Base-by-base conservation (phyloP, 2,329 filamentous ascomycete genomes). In the Penicillium sp. region DNA sequence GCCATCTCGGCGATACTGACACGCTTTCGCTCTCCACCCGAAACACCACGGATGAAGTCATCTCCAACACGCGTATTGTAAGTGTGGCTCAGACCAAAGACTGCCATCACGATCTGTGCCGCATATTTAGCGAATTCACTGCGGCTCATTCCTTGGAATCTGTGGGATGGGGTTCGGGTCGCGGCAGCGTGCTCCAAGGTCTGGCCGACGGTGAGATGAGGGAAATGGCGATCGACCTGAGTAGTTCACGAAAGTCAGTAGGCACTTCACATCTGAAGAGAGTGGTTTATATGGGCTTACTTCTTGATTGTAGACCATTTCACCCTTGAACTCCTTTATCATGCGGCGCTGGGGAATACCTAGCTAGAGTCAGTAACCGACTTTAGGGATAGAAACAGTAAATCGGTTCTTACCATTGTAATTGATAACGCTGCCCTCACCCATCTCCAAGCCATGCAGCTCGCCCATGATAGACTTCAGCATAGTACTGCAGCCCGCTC, bases 391-490 rank as follows among this genome's bases (percentile, higher is more conserved):
- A 9, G n/a, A 37, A 15, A 14, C 18, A 9, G 25, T 1, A 5
- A 42, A 41, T 1, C 0, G 5, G 14, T 2, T 20, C 53, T 56
- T 81, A 62, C 87, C 84, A 81, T 92, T 89, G 68, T 94, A 94
- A 75, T 94, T 92, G 69, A 94, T 84, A 52, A 88, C 84, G 0
- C 89, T 87, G 6, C 78, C 73, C 2, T 86, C 73, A 47, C 89
- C 88, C 22, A 93, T 79, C 57, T 82, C 83, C 66, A 93, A 86
- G 41, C 90, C 90, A 62, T 92, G 87, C 25, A 88, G 89, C 73
- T 94, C 89, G 59, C 90, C 90, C 11, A 89, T 84, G 61, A 94
- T 82, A 0, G 89, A 89, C 79, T 94, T 94, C 55, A 95, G 79
- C 58, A 94, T 85, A 2, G 90, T 94, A 40, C 88, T 90, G 74